Conservation (phyloP, 345 rosid species). For the Melaleuca quinquenervia region DNA sequence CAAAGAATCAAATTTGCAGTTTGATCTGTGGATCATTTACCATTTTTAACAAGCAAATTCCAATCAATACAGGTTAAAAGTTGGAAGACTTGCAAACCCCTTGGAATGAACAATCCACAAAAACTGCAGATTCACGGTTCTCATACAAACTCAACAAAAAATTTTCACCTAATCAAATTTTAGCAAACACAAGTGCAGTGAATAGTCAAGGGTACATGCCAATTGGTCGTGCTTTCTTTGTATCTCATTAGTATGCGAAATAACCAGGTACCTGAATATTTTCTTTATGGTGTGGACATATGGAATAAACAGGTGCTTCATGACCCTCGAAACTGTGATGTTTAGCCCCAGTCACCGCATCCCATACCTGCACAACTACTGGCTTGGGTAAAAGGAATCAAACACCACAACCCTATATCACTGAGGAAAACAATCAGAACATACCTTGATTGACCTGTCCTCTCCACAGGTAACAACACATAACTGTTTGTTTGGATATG, state of each 20-base stretch:
- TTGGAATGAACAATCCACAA: not conserved
- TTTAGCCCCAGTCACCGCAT: constrained; percentile 45
- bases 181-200: not conserved
- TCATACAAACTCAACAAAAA: not conserved
- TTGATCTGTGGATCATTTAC: not conserved
- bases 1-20: not conserved
- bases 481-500: constrained; percentile 63
- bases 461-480: constrained; percentile 77
- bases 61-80: not conserved
- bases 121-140: not conserved
- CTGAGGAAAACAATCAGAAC: not conserved
- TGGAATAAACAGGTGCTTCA: constrained; percentile 78
- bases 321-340: constrained; percentile 64
- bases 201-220: not conserved
- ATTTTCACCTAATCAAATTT: not conserved
- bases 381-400: constrained; percentile 3
- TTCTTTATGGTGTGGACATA: constrained; percentile 82
- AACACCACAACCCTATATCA: not conserved
- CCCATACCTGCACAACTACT: constrained; percentile 67
- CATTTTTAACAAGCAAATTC: not conserved
- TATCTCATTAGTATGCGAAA: not conserved
- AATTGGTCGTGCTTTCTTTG: not conserved
- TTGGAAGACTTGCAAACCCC: not conserved
- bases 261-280: constrained; percentile 53
- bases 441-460: constrained; percentile 70